These are phyloP conservation scores for Hypoxylon sp. DNA, from an alignment of 2,329 filamentous ascomycete genomes.

Conservation along the genomic window DNA sequence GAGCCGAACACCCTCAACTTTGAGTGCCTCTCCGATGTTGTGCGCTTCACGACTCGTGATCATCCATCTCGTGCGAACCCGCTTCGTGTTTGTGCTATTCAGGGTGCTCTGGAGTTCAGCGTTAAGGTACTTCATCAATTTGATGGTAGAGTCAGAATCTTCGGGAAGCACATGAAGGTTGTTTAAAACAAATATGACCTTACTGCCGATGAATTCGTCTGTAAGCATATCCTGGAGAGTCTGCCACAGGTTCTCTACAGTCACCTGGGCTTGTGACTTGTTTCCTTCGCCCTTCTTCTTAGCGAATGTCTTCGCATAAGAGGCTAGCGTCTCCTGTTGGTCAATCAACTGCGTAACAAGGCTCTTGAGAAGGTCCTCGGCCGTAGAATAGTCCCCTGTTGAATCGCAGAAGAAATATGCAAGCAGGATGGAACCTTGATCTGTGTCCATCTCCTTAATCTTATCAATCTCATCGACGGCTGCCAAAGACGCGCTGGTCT, in stretches of 20 bases:
- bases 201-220: slow-evolving; percentile 56
- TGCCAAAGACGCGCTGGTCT: slow-evolving; percentile 59
- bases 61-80: slow-evolving; percentile 57
- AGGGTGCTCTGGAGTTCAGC: slow-evolving; percentile 50
- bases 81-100: slow-evolving; percentile 45
- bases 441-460: slow-evolving; percentile 42
- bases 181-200: slow-evolving; percentile 60
- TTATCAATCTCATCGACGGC: slow-evolving; percentile 57
- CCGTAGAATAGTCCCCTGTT: slow-evolving; percentile 56
- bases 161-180: slow-evolving; percentile 59
- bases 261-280: slow-evolving; percentile 52
- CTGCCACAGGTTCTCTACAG: slow-evolving; percentile 60
- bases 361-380: slow-evolving; percentile 60
- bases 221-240: slow-evolving; percentile 60
- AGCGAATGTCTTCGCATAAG: slow-evolving; percentile 56
- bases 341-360: slow-evolving; percentile 58
- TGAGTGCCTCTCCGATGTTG: slow-evolving; percentile 53
- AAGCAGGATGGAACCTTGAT: slow-evolving; percentile 53
- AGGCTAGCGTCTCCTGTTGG: slow-evolving; percentile 54
- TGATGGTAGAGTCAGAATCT: slow-evolving; percentile 56
- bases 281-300: slow-evolving; percentile 54
- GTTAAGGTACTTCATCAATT: slow-evolving; percentile 55
- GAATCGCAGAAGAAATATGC: slow-evolving; percentile 62
- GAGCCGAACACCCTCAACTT: slow-evolving; percentile 51
- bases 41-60: slow-evolving; percentile 58